Percentiles rank a stretch among this genome's conserved stretches.
phyloP scores from a whole-genome alignment of 31 red algal species.

The Bonnemaisonia californica region DNA sequence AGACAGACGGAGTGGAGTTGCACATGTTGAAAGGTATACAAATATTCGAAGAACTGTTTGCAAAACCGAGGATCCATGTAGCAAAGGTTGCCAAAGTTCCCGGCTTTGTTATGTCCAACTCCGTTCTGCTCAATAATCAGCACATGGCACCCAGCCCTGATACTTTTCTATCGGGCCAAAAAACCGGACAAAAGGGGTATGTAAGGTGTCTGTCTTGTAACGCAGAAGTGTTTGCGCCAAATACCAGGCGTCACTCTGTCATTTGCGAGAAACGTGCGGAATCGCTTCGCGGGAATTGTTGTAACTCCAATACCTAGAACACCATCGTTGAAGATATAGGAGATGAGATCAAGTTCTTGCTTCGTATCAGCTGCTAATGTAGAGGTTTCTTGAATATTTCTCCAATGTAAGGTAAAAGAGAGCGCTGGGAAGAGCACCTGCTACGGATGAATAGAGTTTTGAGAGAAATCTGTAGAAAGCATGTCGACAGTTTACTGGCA shows the following conservation, averaged over 20 bases:
- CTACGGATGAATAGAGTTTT: no score
- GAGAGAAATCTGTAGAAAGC: no score
- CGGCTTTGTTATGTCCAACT: conserved; percentile 21
- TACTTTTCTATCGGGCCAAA: background rate
- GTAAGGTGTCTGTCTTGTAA: conserved; percentile 22
- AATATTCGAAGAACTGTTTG: background rate
- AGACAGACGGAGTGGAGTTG: background rate
- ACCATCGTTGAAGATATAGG: no score
- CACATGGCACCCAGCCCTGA: background rate
- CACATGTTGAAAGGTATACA: background rate
- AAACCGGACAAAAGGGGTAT: conserved; percentile 13
- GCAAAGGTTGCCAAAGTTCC: background rate
- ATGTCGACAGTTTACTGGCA: no score
- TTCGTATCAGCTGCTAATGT: no score
- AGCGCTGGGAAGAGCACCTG: no score
- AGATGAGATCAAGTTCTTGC: no score
- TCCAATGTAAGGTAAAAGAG: no score
- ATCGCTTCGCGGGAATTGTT: no score
- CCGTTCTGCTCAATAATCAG: background rate
- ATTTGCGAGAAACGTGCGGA: no score
- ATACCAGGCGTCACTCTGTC: conserved; percentile 18
- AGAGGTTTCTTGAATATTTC: no score
- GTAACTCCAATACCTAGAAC: no score
- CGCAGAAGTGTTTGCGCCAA: conserved; percentile 24
- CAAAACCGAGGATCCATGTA: background rate